Evolutionary conservation across 2,329 filamentous ascomycete species (phyloP).

Genomic region (Exophiala sp.): DNA sequence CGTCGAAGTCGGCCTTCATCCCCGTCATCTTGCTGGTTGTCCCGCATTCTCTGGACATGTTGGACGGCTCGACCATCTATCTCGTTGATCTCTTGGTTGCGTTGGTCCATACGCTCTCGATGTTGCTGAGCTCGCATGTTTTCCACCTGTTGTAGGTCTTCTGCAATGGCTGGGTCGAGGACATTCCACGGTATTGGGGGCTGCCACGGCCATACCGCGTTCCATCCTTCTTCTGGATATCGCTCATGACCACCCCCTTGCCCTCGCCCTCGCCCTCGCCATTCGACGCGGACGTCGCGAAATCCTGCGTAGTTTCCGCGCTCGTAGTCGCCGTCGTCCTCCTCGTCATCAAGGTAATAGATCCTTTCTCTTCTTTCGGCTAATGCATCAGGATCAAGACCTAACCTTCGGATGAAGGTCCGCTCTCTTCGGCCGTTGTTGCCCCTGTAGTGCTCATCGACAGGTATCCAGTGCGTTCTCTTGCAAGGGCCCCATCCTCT

Average conservation of each 20-base stretch:
- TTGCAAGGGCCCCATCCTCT: slow-evolving; percentile 18
- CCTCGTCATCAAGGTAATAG: not conserved
- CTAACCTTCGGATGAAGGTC: slow-evolving; percentile 7
- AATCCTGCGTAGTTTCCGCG: not conserved
- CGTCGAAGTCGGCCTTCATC: not conserved
- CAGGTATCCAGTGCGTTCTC: slow-evolving; percentile 17
- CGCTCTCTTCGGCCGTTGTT: slow-evolving; percentile 7
- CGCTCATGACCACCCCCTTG: not conserved
- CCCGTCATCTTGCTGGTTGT: not conserved
- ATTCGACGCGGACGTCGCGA: not conserved
- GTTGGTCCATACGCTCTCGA: slow-evolving; percentile 1
- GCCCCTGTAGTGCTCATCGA: slow-evolving; percentile 13
- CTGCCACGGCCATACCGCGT: slow-evolving; percentile 1
- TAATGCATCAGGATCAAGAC: slow-evolving; percentile 11
- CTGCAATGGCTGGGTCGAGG: slow-evolving; percentile 5
- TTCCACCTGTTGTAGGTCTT: slow-evolving; percentile 11
- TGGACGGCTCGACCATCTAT: not conserved
- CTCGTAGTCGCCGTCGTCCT: no score
- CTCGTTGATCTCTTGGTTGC: slow-evolving; percentile 5
- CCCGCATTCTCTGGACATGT: slow-evolving; percentile 1
- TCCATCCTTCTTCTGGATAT: slow-evolving; percentile 3
- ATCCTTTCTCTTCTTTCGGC: not conserved
- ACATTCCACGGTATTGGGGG: not conserved
- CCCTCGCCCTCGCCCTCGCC: not conserved
- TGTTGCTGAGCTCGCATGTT: slow-evolving; percentile 5